These are phyloP conservation scores for Monosporozyma solicola DNA, from an alignment of 805 yeast genomes.

Conservation along the genomic window DNA sequence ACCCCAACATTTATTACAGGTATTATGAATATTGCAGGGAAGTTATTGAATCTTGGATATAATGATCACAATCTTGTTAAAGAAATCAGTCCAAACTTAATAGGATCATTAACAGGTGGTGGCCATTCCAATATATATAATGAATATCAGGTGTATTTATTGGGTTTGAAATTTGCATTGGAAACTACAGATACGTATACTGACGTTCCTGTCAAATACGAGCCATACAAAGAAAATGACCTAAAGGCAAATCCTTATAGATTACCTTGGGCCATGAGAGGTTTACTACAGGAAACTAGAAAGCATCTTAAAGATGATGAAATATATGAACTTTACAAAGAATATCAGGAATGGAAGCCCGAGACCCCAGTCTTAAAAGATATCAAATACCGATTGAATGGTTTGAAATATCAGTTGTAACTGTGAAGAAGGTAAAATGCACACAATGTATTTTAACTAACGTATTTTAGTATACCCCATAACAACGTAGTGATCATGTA, in stretches of 20 bases:
- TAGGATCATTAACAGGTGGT: constrained; percentile 90
- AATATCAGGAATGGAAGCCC: constrained; percentile 84
- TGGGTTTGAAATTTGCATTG: constrained; percentile 65
- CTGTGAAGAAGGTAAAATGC: too few relatives aligned
- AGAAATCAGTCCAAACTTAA: constrained; percentile 69
- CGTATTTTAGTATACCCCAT: too few relatives aligned
- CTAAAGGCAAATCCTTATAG: constrained; percentile 74
- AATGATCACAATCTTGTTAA: constrained; percentile 80
- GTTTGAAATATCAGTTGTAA: constrained; percentile 28
- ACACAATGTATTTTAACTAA: too few relatives aligned
- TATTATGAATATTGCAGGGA: constrained; percentile 64
- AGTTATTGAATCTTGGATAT: constrained; percentile 64
- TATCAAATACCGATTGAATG: constrained; percentile 69
- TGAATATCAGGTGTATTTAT: constrained; percentile 73
- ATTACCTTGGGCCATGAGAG: constrained; percentile 89
- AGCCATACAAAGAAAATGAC: constrained; percentile 50
- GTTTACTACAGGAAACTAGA: constrained; percentile 60
- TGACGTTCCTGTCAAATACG: constrained; percentile 31
- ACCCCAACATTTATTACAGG: constrained; percentile 74
- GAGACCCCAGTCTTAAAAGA: constrained; percentile 75
- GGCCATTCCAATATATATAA: constrained; percentile 90
- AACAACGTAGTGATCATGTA: too few relatives aligned
- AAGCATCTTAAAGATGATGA: constrained; percentile 47
- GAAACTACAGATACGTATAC: constrained; percentile 57
- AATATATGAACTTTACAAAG: constrained; percentile 49